Percentiles rank a stretch among this genome's conserved stretches.
phyloP scores from a whole-genome alignment of 768 basidiomycete genomes.

The Lentinula lateritia region DNA sequence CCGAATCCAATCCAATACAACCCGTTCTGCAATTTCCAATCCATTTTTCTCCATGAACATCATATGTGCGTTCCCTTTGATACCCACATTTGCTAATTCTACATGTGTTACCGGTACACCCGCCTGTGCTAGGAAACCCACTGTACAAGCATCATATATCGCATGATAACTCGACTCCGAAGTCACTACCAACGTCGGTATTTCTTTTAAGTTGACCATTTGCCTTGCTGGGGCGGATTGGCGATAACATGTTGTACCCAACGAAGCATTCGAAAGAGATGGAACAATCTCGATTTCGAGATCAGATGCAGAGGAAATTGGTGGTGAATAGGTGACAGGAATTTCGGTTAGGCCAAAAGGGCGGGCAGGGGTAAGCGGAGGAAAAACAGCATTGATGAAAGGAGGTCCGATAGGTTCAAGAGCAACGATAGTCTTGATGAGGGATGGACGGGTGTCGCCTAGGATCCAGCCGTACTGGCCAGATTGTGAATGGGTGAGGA shows the following conservation, averaged over 20 bases:
- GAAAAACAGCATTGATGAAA: slow-evolving; percentile 23
- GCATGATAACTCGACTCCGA: slow-evolving; percentile 31
- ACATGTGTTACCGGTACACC: slow-evolving; percentile 29
- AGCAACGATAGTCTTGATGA: slow-evolving; percentile 30
- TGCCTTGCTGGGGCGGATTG: slow-evolving; percentile 25
- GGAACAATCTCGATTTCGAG: slow-evolving; percentile 17
- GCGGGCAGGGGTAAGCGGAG: slow-evolving; percentile 21
- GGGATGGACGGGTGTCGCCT: slow-evolving; percentile 26
- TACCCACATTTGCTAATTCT: slow-evolving; percentile 22
- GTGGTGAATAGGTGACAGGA: slow-evolving; percentile 27
- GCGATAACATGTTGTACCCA: slow-evolving; percentile 20
- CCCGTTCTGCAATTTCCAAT: slow-evolving; percentile 23
- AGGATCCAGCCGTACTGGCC: slow-evolving; percentile 31
- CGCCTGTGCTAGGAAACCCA: slow-evolving; percentile 25
- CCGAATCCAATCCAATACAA: slow-evolving; percentile 27
- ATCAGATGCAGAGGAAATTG: slow-evolving; percentile 23
- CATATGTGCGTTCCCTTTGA: slow-evolving; percentile 33
- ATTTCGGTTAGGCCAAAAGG: slow-evolving; percentile 29
- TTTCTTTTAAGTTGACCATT: slow-evolving; percentile 22
- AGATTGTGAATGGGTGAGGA: slow-evolving; percentile 33
- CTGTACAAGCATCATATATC: slow-evolving; percentile 29
- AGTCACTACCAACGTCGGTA: slow-evolving; percentile 32
- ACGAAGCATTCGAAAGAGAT: slow-evolving; percentile 10
- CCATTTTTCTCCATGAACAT: slow-evolving; percentile 36
- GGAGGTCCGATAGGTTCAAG: slow-evolving; percentile 33